These are phyloP conservation scores for Colletotrichum horii DNA, from an alignment of 2,329 filamentous ascomycete genomes.

Conservation along the genomic window DNA sequence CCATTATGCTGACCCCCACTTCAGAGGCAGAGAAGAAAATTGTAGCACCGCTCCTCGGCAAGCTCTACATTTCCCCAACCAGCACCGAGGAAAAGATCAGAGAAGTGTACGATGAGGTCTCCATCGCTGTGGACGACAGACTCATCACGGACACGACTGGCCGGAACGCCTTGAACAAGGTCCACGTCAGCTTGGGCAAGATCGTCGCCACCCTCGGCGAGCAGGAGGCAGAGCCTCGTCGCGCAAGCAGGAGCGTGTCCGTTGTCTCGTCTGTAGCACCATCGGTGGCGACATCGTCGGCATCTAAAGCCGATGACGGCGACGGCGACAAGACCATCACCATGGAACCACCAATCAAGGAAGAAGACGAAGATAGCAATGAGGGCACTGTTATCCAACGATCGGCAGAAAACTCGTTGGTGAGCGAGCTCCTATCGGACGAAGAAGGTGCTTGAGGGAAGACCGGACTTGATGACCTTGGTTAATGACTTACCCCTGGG, in stretches of 20 bases:
- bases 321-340: conserved; percentile 44
- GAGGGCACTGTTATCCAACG: conserved; percentile 27
- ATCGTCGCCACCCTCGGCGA: conserved; percentile 67
- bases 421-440: conserved; percentile 46
- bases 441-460: conserved; percentile 34
- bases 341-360: conserved; percentile 51
- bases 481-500: neutral
- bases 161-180: conserved; percentile 70
- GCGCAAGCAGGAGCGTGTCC: conserved; percentile 50
- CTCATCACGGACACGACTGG: conserved; percentile 64
- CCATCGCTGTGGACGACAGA: conserved; percentile 67
- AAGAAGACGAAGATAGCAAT: conserved; percentile 44
- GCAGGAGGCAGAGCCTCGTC: conserved; percentile 40
- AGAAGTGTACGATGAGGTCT: conserved; percentile 61
- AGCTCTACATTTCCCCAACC: conserved; percentile 78
- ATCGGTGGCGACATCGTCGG: neutral
- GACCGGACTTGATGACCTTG: neutral
- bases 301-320: conserved; percentile 26
- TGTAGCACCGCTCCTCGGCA: conserved; percentile 77
- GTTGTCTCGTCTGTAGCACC: conserved; percentile 28
- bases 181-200: conserved; percentile 71
- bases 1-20: conserved; percentile 31
- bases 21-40: conserved; percentile 86
- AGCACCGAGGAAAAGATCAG: conserved; percentile 64
- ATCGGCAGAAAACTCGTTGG: conserved; percentile 37